Evolutionary conservation across 1,284 basidiomycete species (phyloP).

Genomic region (Trichosporon sp.): DNA sequence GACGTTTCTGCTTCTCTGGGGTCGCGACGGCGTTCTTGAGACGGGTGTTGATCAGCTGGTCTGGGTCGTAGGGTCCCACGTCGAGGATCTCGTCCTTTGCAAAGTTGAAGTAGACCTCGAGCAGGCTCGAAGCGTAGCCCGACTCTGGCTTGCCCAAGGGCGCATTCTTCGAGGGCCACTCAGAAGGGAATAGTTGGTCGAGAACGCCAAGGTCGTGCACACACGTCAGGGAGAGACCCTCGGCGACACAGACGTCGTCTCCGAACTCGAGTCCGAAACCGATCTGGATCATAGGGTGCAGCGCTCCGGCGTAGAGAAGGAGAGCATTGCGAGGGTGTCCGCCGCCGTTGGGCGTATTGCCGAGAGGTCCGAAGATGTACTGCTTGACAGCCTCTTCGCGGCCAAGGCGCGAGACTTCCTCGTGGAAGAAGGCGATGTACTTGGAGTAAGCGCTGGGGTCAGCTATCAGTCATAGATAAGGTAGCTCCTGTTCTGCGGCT

Average conservation of each 20-base stretch:
- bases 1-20: conserved; percentile 51
- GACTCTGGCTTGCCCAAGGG: conserved; percentile 2
- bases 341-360: conserved; percentile 45
- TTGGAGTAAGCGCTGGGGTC: conserved; percentile 52
- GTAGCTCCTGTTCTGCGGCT: background rate
- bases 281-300: conserved; percentile 59
- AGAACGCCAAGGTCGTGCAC: conserved; percentile 99
- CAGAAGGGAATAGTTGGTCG: conserved; percentile 50
- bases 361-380: conserved; percentile 55
- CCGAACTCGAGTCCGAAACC: conserved; percentile 63
- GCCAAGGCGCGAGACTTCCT: conserved; percentile 52
- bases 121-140: conserved; percentile 8
- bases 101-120: conserved; percentile 34
- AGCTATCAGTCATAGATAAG: too few relatives aligned
- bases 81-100: conserved; percentile 40
- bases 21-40: conserved; percentile 44
- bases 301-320: conserved; percentile 54
- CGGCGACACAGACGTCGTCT: conserved; percentile 55
- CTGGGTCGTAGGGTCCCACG: conserved; percentile 55
- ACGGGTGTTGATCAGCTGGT: conserved; percentile 51
- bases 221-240: conserved; percentile 71
- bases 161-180: conserved; percentile 22
- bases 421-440: conserved; percentile 58
- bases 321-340: conserved; percentile 55
- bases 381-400: conserved; percentile 51